Conservation (phyloP, 768 basidiomycete genomes). For the Cystobasidium tubakii region DNA sequence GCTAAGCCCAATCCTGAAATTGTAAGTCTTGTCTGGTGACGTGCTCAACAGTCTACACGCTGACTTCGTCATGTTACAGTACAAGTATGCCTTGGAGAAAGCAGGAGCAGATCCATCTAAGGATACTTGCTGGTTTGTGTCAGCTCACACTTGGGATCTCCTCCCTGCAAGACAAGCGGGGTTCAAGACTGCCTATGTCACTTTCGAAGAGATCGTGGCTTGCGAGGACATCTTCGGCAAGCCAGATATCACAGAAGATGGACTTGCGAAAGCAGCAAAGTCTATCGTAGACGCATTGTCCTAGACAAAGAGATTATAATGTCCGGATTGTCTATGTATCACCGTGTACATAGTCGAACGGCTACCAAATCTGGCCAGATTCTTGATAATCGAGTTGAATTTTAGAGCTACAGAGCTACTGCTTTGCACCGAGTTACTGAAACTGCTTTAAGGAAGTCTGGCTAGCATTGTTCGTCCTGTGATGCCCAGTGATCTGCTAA, state of each 20-base stretch:
- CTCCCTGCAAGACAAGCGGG: slow-evolving; percentile 37
- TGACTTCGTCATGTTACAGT: slow-evolving; percentile 1
- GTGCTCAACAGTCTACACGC: not conserved
- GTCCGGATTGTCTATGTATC: too few relatives aligned
- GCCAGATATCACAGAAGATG: slow-evolving; percentile 29
- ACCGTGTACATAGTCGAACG: too few relatives aligned
- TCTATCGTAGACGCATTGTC: slow-evolving; percentile 14
- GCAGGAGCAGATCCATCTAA: slow-evolving; percentile 20
- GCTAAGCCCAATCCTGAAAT: slow-evolving; percentile 36
- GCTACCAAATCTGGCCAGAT: too few relatives aligned
- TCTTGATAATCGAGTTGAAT: too few relatives aligned
- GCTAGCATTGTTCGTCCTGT: too few relatives aligned
- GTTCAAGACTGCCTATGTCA: slow-evolving; percentile 37
- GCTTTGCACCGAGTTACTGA: too few relatives aligned
- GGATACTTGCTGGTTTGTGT: slow-evolving; percentile 37
- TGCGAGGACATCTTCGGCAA: slow-evolving; percentile 27
- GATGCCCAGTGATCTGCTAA: too few relatives aligned
- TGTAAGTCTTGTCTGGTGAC: not conserved
- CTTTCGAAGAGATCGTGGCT: slow-evolving; percentile 31
- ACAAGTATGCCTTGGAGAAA: slow-evolving; percentile 24
- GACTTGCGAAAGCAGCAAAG: slow-evolving; percentile 31
- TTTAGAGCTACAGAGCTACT: too few relatives aligned
- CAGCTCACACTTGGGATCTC: slow-evolving; percentile 37
- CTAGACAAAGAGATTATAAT: not conserved
- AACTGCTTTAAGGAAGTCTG: too few relatives aligned